phyloP scores from a whole-genome alignment of 2,329 filamentous ascomycete genomes.

The Diaporthe sp. region DNA sequence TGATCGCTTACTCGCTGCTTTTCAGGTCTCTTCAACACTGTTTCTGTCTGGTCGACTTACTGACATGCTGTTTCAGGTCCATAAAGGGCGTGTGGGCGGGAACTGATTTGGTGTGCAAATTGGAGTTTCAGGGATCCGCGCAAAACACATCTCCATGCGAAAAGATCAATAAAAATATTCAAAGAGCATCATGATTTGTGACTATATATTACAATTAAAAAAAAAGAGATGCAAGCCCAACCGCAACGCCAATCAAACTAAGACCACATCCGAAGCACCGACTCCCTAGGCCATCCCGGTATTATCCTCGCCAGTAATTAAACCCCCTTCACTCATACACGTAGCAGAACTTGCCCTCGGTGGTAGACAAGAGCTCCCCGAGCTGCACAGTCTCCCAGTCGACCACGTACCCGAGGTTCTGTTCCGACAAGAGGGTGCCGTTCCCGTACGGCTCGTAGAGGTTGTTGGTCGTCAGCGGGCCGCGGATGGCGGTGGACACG shows the following conservation, averaged over 20 bases:
- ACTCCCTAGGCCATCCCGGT: too few relatives aligned
- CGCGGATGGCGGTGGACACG: conserved; percentile 21
- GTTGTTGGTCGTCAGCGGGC: background rate
- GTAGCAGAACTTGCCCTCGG: conserved; percentile 36
- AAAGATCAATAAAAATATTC: background rate
- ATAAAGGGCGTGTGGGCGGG: background rate
- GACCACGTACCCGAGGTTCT: conserved; percentile 4
- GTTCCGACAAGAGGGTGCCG: conserved; percentile 1
- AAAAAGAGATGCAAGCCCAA: background rate
- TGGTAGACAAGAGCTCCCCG: conserved; percentile 34
- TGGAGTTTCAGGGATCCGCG: too few relatives aligned
- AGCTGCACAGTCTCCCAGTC: conserved; percentile 8
- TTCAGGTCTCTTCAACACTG: background rate
- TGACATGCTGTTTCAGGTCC: background rate
- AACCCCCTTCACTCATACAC: conserved; percentile 29
- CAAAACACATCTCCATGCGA: background rate
- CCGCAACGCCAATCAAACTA: background rate
- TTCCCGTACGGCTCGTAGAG: conserved; percentile 21
- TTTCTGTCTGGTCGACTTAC: background rate
- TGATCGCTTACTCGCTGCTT: background rate
- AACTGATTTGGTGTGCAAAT: too few relatives aligned
- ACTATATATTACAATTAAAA: background rate
- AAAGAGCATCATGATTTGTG: too few relatives aligned
- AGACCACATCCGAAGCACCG: background rate
- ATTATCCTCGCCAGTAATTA: background rate